These are phyloP conservation scores for Quillaja saponaria DNA, from an alignment of 306 rosid species.

Conservation along the genomic window DNA sequence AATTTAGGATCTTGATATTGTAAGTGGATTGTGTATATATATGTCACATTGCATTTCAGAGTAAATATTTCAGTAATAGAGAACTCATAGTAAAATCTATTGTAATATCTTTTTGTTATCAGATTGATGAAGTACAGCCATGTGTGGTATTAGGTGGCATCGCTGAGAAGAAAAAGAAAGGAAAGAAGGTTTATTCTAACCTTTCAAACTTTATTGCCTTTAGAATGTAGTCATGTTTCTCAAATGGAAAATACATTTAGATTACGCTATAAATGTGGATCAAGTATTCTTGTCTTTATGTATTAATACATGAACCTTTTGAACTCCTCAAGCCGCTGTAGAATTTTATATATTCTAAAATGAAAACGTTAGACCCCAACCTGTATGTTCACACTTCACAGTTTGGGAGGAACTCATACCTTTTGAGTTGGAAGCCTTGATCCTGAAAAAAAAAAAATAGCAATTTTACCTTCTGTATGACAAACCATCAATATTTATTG, in stretches of 20 bases:
- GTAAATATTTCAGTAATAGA: not conserved
- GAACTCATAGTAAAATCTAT: slow-evolving; percentile 11
- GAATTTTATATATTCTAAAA: too few species aligned
- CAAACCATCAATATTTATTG: too few species aligned
- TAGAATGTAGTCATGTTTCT: not conserved
- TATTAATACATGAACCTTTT: too few species aligned
- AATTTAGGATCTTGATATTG: slow-evolving; percentile 96
- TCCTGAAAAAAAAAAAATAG: too few species aligned
- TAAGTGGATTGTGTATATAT: slow-evolving; percentile 40
- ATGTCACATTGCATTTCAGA: slow-evolving; percentile 1
- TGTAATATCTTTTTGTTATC: slow-evolving; percentile 28
- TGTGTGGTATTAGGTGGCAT: slow-evolving; percentile 68
- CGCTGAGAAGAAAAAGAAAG: slow-evolving; percentile 57
- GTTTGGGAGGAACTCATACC: too few species aligned
- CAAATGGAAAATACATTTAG: not conserved
- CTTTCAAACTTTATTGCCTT: not conserved
- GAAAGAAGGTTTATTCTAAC: slow-evolving; percentile 49
- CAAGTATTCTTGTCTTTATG: not conserved
- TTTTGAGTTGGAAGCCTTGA: too few species aligned
- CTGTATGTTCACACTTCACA: too few species aligned
- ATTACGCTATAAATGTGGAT: not conserved
- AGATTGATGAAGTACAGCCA: slow-evolving; percentile 88
- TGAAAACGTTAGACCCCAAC: too few species aligned
- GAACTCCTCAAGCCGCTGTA: too few species aligned
- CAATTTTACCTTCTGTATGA: too few species aligned